phyloP scores from a whole-genome alignment of 1,284 basidiomycete species.

The Chondrostereum purpureum region DNA sequence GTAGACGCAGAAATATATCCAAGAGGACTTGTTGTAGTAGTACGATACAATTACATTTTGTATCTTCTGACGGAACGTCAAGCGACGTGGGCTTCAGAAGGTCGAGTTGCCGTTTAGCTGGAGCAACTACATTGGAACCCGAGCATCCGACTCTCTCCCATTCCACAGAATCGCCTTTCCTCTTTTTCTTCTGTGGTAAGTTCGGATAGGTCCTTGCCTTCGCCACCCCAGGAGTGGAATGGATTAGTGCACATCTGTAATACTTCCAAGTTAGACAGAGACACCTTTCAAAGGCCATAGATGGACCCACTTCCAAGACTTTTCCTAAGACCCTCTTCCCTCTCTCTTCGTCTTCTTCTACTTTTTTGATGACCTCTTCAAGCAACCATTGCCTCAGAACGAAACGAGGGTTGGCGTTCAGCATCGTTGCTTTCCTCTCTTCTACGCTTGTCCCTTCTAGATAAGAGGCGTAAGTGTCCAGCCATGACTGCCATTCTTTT shows the following conservation, averaged over 20 bases:
- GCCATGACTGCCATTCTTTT: slow-evolving; percentile 56
- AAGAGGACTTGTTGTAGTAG: too few species aligned
- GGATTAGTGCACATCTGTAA: slow-evolving; percentile 84
- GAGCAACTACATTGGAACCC: slow-evolving; percentile 95
- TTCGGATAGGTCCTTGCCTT: slow-evolving; percentile 33
- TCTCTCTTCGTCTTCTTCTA: slow-evolving; percentile 54
- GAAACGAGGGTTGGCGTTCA: slow-evolving; percentile 76
- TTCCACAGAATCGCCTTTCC: slow-evolving; percentile 70
- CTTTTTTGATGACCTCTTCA: slow-evolving; percentile 77
- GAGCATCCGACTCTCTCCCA: slow-evolving; percentile 70
- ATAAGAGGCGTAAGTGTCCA: slow-evolving; percentile 59
- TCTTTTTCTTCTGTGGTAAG: slow-evolving; percentile 58
- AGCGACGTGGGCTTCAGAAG: too few species aligned
- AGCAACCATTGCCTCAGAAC: slow-evolving; percentile 89
- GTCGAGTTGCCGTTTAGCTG: slow-evolving; percentile 39
- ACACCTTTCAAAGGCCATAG: slow-evolving; percentile 11
- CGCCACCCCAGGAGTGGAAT: slow-evolving; percentile 76
- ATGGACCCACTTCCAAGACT: slow-evolving; percentile 66
- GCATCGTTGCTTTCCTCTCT: slow-evolving; percentile 39
- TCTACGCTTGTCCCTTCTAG: slow-evolving; percentile 50
- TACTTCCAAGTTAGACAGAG: slow-evolving; percentile 1
- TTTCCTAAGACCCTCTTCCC: slow-evolving; percentile 65
- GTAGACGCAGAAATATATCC: too few species aligned
- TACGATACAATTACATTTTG: too few species aligned
- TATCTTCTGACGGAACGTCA: too few species aligned